Evolutionary conservation across 2,329 filamentous ascomycete genomes (phyloP).

Genomic region (Fusarium camptoceras): DNA sequence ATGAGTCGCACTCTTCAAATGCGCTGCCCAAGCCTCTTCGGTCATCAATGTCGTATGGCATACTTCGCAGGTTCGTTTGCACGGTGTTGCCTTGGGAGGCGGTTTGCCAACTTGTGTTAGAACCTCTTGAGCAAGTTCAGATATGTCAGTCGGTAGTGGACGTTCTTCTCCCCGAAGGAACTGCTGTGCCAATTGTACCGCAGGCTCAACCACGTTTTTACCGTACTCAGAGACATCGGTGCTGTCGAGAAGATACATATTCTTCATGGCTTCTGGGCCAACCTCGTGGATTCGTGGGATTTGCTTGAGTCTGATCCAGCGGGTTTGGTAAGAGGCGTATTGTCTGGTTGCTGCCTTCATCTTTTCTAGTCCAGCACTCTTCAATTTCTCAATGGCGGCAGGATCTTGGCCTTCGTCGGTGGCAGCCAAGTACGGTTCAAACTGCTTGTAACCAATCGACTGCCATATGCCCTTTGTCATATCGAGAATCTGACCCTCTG

Average conservation of each 20-base stretch:
- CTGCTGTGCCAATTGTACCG: constrained; percentile 67
- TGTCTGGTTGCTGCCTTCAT: constrained; percentile 87
- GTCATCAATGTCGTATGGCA: constrained; percentile 75
- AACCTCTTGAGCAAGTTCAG: constrained; percentile 62
- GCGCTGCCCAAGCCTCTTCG: constrained; percentile 60
- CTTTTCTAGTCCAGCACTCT: constrained; percentile 72
- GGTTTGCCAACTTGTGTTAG: constrained; percentile 63
- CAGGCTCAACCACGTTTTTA: constrained; percentile 72
- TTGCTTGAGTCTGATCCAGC: constrained; percentile 89
- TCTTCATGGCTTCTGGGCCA: constrained; percentile 61
- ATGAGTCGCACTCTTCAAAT: constrained; percentile 54
- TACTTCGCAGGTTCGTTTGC: constrained; percentile 74
- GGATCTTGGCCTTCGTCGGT: constrained; percentile 47
- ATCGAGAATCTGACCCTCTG: constrained; percentile 70
- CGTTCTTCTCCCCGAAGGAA: constrained; percentile 72
- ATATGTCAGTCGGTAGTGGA: constrained; percentile 62
- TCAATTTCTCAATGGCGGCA: constrained; percentile 65
- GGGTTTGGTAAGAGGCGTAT: constrained; percentile 85
- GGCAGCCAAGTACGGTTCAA: constrained; percentile 76
- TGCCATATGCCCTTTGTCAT: constrained; percentile 90
- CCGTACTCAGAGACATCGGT: constrained; percentile 74
- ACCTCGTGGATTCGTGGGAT: constrained; percentile 73
- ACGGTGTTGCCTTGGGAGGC: constrained; percentile 64
- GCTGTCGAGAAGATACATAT: constrained; percentile 84
- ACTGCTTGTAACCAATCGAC: constrained; percentile 95